Percentiles rank a stretch among this genome's conserved stretches.
phyloP scores from a whole-genome alignment of 2,329 filamentous ascomycete genomes.

The Microascus cirrosus region DNA sequence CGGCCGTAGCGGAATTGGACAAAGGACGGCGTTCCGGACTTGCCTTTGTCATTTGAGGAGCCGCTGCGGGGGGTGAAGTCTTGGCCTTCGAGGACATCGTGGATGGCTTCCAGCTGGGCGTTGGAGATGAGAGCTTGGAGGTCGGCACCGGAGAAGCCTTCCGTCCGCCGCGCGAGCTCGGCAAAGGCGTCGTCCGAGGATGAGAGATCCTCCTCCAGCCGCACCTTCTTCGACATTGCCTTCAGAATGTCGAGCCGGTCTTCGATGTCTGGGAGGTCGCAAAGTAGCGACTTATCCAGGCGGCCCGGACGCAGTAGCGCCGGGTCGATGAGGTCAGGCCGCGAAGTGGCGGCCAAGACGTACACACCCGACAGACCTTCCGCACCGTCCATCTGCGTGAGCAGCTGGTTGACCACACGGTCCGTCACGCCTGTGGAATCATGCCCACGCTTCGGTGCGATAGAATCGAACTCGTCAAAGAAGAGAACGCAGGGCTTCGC shows the following conservation, averaged over 20 bases:
- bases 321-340: conserved; percentile 92
- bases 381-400: conserved; percentile 98
- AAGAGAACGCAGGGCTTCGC: conserved; percentile 91
- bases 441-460: conserved; percentile 92
- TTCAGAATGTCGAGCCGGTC: conserved; percentile 83
- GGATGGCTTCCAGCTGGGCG: conserved; percentile 91
- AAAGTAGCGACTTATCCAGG: conserved; percentile 85
- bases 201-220: conserved; percentile 56
- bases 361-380: conserved; percentile 93
- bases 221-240: conserved; percentile 73
- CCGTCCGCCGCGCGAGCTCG: conserved; percentile 70
- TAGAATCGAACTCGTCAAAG: conserved; percentile 98
- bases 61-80: conserved; percentile 22
- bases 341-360: conserved; percentile 84
- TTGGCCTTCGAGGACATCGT: conserved; percentile 66
- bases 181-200: conserved; percentile 42
- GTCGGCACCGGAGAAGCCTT: conserved; percentile 90
- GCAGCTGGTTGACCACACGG: conserved; percentile 91
- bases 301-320: conserved; percentile 84
- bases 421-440: conserved; percentile 98
- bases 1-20: conserved; percentile 76
- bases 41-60: conserved; percentile 17
- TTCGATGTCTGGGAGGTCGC: conserved; percentile 69
- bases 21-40: conserved; percentile 40
- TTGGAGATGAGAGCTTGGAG: conserved; percentile 93